Percentiles rank a stretch among this genome's conserved stretches.
Conservation (phyloP, 2,329 filamentous ascomycete species). For the Clonostachys solani region DNA sequence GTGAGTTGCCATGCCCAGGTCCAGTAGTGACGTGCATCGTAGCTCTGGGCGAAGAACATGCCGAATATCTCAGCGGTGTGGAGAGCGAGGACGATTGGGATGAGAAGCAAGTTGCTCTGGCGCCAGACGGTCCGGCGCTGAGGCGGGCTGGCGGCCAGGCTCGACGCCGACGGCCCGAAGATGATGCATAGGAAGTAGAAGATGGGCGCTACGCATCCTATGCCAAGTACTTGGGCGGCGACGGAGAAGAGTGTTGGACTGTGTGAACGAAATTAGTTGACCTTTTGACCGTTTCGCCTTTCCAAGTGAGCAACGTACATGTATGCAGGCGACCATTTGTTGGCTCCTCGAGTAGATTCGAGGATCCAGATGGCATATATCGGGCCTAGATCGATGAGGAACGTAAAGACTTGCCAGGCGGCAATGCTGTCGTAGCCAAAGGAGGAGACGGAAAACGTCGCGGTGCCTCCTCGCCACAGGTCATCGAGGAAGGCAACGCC, state of each 20-base stretch:
- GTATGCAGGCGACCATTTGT: not conserved
- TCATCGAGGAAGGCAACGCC: not conserved
- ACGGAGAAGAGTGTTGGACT: not conserved
- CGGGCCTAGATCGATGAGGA: not conserved
- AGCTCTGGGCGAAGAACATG: not conserved
- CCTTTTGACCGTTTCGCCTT: not conserved
- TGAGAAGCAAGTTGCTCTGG: not conserved
- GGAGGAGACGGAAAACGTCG: not conserved
- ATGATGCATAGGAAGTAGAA: not conserved
- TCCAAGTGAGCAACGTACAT: not conserved
- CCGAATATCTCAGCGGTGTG: not conserved
- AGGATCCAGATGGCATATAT: not conserved
- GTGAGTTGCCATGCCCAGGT: not conserved
- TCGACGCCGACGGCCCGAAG: not conserved
- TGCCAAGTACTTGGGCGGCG: not conserved
- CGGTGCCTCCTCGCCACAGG: not conserved
- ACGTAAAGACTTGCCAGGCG: not conserved
- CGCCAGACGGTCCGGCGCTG: not conserved
- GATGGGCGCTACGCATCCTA: not conserved
- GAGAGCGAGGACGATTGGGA: not conserved
- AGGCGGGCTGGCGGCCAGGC: not conserved
- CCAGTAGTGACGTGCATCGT: not conserved
- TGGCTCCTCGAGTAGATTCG: not conserved
- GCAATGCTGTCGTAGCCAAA: not conserved
- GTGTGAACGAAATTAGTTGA: not conserved